Percentiles rank a stretch among this genome's conserved stretches.
Evolutionary conservation across 2,329 filamentous ascomycete genomes (phyloP).

Genomic region (Cercospora citrullina): DNA sequence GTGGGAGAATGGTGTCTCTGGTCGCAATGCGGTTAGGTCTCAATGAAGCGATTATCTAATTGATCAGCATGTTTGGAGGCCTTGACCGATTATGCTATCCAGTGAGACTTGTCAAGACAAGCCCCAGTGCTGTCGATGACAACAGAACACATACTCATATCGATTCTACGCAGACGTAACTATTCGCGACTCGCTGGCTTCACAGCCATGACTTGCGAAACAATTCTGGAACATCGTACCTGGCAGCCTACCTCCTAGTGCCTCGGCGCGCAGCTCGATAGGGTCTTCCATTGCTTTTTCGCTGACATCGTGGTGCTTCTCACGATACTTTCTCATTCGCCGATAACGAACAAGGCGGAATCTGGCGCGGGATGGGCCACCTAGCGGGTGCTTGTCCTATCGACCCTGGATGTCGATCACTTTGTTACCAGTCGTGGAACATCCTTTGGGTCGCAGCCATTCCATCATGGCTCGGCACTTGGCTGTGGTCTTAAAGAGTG

Average conservation of each 20-base stretch:
- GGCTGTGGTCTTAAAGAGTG: background rate
- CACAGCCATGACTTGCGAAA: constrained; percentile 2
- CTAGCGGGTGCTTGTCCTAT: background rate
- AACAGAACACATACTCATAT: background rate
- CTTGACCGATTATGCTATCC: background rate
- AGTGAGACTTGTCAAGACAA: background rate
- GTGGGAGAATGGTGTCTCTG: background rate
- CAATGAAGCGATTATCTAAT: background rate
- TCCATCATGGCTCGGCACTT: constrained; percentile 6
- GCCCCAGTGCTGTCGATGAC: background rate
- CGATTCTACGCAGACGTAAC: background rate
- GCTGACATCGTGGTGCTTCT: background rate
- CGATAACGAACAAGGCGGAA: constrained; percentile 4
- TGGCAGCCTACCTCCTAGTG: constrained; percentile 6
- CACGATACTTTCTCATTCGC: constrained; percentile 1
- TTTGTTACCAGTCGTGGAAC: background rate
- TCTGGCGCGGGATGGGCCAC: background rate
- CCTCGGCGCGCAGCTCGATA: constrained; percentile 2
- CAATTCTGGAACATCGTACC: constrained; percentile 5
- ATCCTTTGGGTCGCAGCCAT: constrained; percentile 5
- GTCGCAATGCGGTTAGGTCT: background rate
- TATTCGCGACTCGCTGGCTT: background rate
- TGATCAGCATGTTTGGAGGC: background rate
- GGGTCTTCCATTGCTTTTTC: constrained; percentile 2
- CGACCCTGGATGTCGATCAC: constrained; percentile 3